Evolutionary conservation across 2,329 filamentous ascomycete species (phyloP).

Genomic region (Pseudovirgaria hyperparasitica): DNA sequence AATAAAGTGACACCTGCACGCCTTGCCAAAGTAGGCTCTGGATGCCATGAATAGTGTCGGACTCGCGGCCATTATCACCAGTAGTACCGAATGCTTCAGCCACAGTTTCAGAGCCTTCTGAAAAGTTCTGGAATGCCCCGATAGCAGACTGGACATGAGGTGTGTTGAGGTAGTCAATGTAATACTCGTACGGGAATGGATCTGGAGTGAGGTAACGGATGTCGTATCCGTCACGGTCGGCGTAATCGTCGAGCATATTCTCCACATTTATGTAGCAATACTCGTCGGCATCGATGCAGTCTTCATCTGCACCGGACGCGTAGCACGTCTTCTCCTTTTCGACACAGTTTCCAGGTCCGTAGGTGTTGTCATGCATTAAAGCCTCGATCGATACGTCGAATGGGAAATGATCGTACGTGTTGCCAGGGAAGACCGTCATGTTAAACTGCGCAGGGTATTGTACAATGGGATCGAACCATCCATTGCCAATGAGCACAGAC

Average conservation of each 20-base stretch:
- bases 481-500: conserved; percentile 43
- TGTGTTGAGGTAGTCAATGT: conserved; percentile 45
- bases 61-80: conserved; percentile 37
- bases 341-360: conserved; percentile 47
- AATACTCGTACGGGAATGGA: conserved; percentile 46
- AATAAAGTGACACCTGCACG: conserved; percentile 30
- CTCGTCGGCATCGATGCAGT: conserved; percentile 41
- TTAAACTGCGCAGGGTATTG: conserved; percentile 47
- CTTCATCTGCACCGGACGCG: conserved; percentile 33
- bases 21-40: conserved; percentile 25
- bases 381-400: conserved; percentile 37
- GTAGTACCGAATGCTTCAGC: conserved; percentile 32
- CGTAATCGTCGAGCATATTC: conserved; percentile 36
- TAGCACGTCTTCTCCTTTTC: conserved; percentile 45
- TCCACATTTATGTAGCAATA: conserved; percentile 45
- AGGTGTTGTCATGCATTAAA: conserved; percentile 46
- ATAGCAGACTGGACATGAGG: conserved; percentile 42
- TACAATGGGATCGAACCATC: conserved; percentile 44
- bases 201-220: conserved; percentile 42
- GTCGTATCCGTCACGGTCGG: conserved; percentile 47
- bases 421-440: conserved; percentile 42
- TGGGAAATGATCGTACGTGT: conserved; percentile 43
- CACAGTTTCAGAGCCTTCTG: conserved; percentile 31
- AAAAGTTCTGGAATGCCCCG: conserved; percentile 48
- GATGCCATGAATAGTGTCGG: conserved; percentile 29